Conservation (phyloP, 148 eudicot genomes). For the Heliamphora exappendiculata region DNA sequence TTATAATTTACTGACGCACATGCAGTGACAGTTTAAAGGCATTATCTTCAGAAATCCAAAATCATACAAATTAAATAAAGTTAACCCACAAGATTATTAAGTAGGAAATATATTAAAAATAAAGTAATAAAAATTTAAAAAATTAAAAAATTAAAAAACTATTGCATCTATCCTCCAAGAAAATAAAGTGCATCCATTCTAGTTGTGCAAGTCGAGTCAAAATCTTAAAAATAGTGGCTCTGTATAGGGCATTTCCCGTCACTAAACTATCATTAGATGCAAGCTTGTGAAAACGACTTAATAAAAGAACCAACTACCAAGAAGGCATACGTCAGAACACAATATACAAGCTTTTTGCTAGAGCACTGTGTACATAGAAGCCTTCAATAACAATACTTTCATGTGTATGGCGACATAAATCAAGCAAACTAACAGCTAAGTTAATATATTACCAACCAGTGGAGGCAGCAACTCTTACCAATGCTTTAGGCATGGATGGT, state of each 20-base stretch:
- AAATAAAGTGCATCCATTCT: background rate
- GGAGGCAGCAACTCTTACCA: constrained; percentile 25
- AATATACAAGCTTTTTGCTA: no score
- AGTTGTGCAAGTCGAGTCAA: background rate
- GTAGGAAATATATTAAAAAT: no score
- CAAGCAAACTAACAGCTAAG: background rate
- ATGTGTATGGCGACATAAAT: background rate
- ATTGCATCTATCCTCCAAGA: background rate
- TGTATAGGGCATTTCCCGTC: background rate
- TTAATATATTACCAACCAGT: background rate
- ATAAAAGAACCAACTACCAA: background rate
- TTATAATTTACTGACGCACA: no score
- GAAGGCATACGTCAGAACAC: no score
- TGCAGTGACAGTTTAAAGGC: no score
- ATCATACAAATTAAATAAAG: background rate
- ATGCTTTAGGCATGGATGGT: constrained; percentile 38
- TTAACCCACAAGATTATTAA: background rate
- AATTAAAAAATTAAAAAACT: background rate
- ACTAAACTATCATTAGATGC: background rate
- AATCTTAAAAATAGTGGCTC: background rate
- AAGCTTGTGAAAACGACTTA: background rate
- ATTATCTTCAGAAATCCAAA: background rate
- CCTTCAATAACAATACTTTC: background rate
- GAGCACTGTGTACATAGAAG: background rate
- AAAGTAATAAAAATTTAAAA: no score